Conservation (phyloP, 2,329 filamentous ascomycete genomes). For the Neofusicoccum parvum region DNA sequence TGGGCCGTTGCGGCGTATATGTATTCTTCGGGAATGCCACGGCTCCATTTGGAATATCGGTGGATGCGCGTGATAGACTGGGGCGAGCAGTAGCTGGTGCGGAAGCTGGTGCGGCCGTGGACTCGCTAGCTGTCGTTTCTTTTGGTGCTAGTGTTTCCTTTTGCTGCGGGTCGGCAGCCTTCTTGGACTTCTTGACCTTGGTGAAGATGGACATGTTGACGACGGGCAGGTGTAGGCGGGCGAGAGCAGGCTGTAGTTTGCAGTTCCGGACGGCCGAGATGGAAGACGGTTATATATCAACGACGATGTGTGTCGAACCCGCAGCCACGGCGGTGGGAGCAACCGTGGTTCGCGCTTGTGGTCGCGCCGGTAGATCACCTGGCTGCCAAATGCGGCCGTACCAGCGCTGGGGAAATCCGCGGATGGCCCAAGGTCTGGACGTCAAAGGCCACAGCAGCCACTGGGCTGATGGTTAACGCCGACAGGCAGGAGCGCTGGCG, state of each 20-base stretch:
- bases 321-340: not conserved
- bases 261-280: not conserved
- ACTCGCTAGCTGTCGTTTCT: conserved; percentile 6
- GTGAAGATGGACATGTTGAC: conserved; percentile 37
- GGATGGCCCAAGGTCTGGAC: not conserved
- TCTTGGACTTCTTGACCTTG: conserved; percentile 32
- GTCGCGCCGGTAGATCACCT: not conserved
- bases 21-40: conserved; percentile 25
- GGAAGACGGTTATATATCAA: not conserved
- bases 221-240: not conserved
- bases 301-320: not conserved
- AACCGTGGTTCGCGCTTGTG: not conserved
- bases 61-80: conserved; percentile 21
- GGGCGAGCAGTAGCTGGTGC: conserved; percentile 19
- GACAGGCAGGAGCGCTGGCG: too few species aligned
- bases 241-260: not conserved
- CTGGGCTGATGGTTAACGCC: not conserved
- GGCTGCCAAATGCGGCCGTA: not conserved
- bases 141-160: conserved; percentile 27
- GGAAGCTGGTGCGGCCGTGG: not conserved
- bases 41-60: conserved; percentile 33
- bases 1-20: conserved; percentile 26
- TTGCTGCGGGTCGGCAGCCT: conserved; percentile 29
- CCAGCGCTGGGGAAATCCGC: not conserved
- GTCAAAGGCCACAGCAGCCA: not conserved